Evolutionary conservation across 352 stramenopile genomes (phyloP), one percentile per base, ranked within the genome.

Genomic region (Phytophthora idaei): DNA sequence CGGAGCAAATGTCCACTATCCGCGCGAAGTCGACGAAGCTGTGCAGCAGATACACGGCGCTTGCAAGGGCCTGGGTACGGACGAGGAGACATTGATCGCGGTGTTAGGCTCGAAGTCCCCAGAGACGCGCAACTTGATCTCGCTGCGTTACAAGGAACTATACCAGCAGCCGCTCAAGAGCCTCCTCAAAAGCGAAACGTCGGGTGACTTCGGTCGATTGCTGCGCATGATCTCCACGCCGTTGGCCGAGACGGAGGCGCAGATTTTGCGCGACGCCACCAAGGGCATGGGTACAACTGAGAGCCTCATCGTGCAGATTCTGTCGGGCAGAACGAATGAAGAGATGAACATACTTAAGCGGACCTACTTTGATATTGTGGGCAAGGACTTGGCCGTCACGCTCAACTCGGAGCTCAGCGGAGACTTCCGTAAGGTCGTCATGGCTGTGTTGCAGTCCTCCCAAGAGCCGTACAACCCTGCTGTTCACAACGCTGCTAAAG

Each of bases 281-380:
- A 90, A 93, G 62, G 84, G 83, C 36, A 73, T 90, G 56, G 84
- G 84, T 44, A 93, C 84, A 9, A 91, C 75, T 42, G 86, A 93
- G 64, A 86, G 73, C 52, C 75, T 89, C 31, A 76, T 92, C 64
- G 72, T 89, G 10, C 81, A 87, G 73, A 82, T 94, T 56, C 50
- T 94, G 9, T 76, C 77, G 9, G 84, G 84, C 2, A 83, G 86
- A 51, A 85, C 86, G 27, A 91, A 92, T 56, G 81, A 88, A n/a
- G 86, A 94, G 59, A 89, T 94, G 73, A 73, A 69, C 58, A 89
- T 94, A 37, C 68, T 94, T 37, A 93, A 92, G 60, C 85, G 89
- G 57, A 76, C 80, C n/a, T 94, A 88, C 71, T 93, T 85, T 47
- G 76, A 81, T 32, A 54, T 90, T 39, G 83, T 83, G 52, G 74